Percentiles rank a stretch among this genome's conserved stretches.
Conservation (phyloP, 2,329 filamentous ascomycete species). For the Cladophialophora yegresii region DNA sequence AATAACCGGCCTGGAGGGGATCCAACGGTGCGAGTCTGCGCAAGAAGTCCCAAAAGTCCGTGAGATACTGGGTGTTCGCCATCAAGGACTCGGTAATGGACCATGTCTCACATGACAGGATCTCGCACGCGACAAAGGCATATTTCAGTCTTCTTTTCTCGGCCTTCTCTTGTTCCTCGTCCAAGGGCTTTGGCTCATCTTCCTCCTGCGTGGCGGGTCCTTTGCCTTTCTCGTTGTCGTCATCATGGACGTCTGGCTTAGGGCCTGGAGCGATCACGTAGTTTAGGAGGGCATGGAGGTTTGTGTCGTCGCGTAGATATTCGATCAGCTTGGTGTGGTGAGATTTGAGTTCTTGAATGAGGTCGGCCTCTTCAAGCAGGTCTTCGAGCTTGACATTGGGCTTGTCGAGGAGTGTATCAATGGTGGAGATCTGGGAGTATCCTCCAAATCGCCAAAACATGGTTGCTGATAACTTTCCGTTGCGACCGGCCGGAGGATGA, state of each 20-base stretch:
- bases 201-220: constrained; percentile 33
- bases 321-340: constrained; percentile 98
- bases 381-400: constrained; percentile 92
- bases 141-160: constrained; percentile 93
- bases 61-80: constrained; percentile 75
- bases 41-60: constrained; percentile 88
- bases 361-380: constrained; percentile 89
- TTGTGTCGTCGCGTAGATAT: constrained; percentile 83
- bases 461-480: constrained; percentile 49
- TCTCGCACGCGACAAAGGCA: constrained; percentile 88
- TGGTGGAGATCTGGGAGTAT: constrained; percentile 94
- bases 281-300: constrained; percentile 81
- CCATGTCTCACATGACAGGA: constrained; percentile 94
- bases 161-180: constrained; percentile 64
- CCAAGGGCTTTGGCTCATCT: constrained; percentile 37
- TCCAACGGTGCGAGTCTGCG: constrained; percentile 82
- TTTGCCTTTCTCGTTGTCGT: constrained; percentile 46
- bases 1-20: constrained; percentile 92
- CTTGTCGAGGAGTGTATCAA: constrained; percentile 96
- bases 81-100: constrained; percentile 91
- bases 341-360: constrained; percentile 97
- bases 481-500: constrained; percentile 11
- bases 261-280: constrained; percentile 80
- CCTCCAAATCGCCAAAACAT: constrained; percentile 99
- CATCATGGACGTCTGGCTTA: constrained; percentile 55